Evolutionary conservation across 495 filamentous ascomycete genomes (phyloP), one percentile per base, ranked within the genome.

Genomic region (Friedmanniomyces simplex): DNA sequence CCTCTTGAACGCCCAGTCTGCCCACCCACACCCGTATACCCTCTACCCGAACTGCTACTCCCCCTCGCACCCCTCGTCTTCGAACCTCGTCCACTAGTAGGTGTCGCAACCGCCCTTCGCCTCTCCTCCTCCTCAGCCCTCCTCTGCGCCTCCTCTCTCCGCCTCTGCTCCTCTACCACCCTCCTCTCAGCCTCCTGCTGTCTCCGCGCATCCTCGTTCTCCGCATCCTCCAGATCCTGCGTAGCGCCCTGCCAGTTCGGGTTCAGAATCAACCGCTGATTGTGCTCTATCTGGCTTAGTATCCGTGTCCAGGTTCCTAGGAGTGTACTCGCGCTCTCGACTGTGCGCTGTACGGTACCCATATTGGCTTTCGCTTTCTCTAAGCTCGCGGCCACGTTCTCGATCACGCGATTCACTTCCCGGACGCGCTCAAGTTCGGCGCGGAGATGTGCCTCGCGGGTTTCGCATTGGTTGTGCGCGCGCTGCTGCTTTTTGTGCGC

Each of bases 241-340:
- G 77, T 86, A 10, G 89, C 86, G 49, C 93, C 93, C 59, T 93
- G 83, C 93, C 93, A 98, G 49, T 82, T 75, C 1, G 87, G 86
- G 62, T 91, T 87, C 36, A 96, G 80, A 26, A 98, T 85, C 45
- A 97, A 73, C 3, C 93, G 83, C 66, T 97, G 90, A 65, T 94
- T 97, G 69, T 98, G 91, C 71, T 98, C 93, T 0, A 93, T 96
- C 67, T 96, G 93, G 22, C 87, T 91, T 4, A 98, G 80, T 60
- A 97, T 96, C 55, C 89, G 83, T 43, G 89, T 94, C 90, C 90
- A 98, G 25, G 93, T 93, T 63, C 91, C 89, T 36, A 98, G 80
- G n/a, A 98, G 81, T 0, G 88, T 89, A 36, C 89, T 91, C n/a
- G 91, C 89, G 45, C 87, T 89, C 52, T 79, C 74, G 25, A 96